These are phyloP conservation scores for Rubia tinctorum DNA, from an alignment of 305 asterid genomes.

Conservation along the genomic window DNA sequence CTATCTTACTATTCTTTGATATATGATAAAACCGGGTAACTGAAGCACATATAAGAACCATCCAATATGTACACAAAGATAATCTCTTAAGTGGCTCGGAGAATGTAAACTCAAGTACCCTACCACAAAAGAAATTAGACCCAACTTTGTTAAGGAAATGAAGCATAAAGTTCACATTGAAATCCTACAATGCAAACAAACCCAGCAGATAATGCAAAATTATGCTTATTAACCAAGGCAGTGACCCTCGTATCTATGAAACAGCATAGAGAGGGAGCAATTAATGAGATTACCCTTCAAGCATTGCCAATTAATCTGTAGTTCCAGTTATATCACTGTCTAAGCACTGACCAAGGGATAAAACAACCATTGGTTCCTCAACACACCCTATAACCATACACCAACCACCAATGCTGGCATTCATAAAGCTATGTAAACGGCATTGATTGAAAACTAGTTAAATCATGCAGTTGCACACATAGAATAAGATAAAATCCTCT, in stretches of 20 bases:
- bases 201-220: not conserved
- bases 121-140: conserved; percentile 25
- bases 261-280: not conserved
- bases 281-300: not conserved
- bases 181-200: not conserved
- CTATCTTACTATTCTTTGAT: conserved; percentile 79
- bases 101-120: conserved; percentile 76
- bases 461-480: not conserved
- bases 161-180: not conserved
- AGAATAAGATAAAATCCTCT: not conserved
- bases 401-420: no score
- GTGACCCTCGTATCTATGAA: not conserved
- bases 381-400: not conserved
- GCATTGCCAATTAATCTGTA: not conserved
- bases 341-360: not conserved
- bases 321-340: not conserved
- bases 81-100: conserved; percentile 80
- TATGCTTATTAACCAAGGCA: conserved; percentile 3
- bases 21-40: conserved; percentile 68
- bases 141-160: not conserved
- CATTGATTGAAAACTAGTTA: not conserved
- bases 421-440: not conserved
- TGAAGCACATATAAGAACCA: conserved; percentile 64
- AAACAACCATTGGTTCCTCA: not conserved
- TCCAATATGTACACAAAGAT: conserved; percentile 76